Base-by-base conservation (phyloP, 805 yeast species). In the Metschnikowia shivogae region DNA sequence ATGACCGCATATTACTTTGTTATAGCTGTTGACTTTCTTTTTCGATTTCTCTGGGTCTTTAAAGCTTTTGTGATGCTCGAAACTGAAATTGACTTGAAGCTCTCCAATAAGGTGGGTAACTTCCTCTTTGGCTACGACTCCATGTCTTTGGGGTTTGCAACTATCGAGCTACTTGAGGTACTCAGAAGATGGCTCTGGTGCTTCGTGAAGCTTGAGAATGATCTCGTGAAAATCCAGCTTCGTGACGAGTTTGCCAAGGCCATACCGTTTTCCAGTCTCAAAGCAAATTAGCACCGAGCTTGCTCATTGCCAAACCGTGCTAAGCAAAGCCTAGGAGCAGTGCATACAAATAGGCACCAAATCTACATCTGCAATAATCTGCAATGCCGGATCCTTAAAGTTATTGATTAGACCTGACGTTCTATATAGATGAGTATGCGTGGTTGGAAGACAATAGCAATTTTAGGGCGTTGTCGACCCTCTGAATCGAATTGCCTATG, bases 151-250 rank as follows among this genome's bases (percentile, higher is more conserved):
- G 90, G 93, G 1, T 75, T 81, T 45, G 84, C 86, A 50, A 64
- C 77, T 9, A 67, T 88, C 44, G 93, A 90, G 57, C 53, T 79
- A 3, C 64, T 90, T 43, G 99, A 93, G 61, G 70, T 93, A 6
- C 53, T 83, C 7, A 75, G 99, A 65, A 76, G 99, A 59, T 87
- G 90, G 81, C 65, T 89, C 42, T 93, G 99, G 99, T 79, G 89
- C 34, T 76, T 87, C 49, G 70, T 92, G 59, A 84, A 93, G 58
- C 67, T 90, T 13, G 98, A 93, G 54, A 78, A 85, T 27, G 97
- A 92, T 59, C 82, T 70, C 61, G 48, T 61, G 40, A 71, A 69
- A 48, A 50, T 67, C 28, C 61, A 55, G 29, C 42, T 41, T 14
- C 48, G 42, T 12, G 60, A 53, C 30, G 51, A 46, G n/a, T 42